Conservation (phyloP, 2,329 filamentous ascomycete species). For the Xylariaceae sp. region DNA sequence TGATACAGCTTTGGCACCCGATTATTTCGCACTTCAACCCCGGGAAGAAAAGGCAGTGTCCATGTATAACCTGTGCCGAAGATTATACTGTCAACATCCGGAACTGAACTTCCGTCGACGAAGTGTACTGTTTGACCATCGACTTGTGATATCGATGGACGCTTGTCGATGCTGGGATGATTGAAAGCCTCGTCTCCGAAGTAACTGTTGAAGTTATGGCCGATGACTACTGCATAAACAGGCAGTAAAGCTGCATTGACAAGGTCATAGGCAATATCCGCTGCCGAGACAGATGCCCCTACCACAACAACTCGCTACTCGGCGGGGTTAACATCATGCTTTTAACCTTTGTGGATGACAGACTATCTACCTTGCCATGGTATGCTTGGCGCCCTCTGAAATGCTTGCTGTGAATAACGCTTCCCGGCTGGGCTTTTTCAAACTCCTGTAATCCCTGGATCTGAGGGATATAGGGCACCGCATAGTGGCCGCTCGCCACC, state of each 20-base stretch:
- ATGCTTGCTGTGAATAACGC: conserved; percentile 58
- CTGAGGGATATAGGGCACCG: conserved; percentile 54
- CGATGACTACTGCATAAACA: conserved; percentile 32
- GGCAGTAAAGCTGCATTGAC: conserved; percentile 20
- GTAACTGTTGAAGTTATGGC: conserved; percentile 32
- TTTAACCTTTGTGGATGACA: background rate
- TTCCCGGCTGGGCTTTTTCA: conserved; percentile 49
- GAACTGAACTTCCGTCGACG: conserved; percentile 54
- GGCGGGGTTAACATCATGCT: no score
- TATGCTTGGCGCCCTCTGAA: conserved; percentile 52
- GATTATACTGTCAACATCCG: conserved; percentile 63
- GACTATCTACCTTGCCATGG: conserved; percentile 45
- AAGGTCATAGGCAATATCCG: conserved; percentile 50
- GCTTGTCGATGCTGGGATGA: conserved; percentile 27
- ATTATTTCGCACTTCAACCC: conserved; percentile 55
- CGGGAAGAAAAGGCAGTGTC: conserved; percentile 63
- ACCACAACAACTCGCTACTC: conserved; percentile 60
- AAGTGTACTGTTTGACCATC: conserved; percentile 53
- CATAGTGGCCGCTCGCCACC: conserved; percentile 63
- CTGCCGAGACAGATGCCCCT: conserved; percentile 65
- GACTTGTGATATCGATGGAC: conserved; percentile 52
- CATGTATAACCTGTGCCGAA: conserved; percentile 70
- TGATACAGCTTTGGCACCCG: conserved; percentile 59
- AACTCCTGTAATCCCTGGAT: conserved; percentile 53
- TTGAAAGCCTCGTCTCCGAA: conserved; percentile 34